phyloP scores from a whole-genome alignment of 108 stramenopile genomes.

The Epithemia pelagica region DNA sequence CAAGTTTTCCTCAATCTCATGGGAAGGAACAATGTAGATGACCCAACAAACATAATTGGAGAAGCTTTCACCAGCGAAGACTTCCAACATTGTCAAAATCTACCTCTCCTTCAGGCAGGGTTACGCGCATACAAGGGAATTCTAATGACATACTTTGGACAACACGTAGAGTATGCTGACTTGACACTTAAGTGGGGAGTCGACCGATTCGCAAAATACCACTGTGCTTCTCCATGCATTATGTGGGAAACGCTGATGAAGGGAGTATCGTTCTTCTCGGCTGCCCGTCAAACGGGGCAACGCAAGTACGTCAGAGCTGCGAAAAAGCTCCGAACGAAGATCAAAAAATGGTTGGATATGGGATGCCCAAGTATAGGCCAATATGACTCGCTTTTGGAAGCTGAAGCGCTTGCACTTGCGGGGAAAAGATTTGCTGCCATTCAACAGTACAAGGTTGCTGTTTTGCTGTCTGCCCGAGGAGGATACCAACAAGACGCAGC shows the following conservation, averaged over 20 bases:
- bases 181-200: not conserved
- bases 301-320: not conserved
- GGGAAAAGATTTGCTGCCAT: not conserved
- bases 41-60: not conserved
- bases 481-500: slow-evolving; percentile 14
- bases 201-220: not conserved
- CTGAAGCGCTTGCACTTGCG: not conserved
- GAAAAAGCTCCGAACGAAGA: not conserved
- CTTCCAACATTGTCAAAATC: not conserved
- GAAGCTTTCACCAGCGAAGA: not conserved
- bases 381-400: slow-evolving; percentile 4
- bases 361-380: not conserved
- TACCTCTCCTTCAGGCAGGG: not conserved
- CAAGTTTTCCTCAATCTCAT: not conserved
- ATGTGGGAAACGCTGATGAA: not conserved
- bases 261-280: not conserved
- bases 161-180: not conserved
- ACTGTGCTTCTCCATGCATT: not conserved
- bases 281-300: not conserved
- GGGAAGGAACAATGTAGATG: not conserved
- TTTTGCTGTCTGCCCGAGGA: slow-evolving; percentile 1
- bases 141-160: not conserved
- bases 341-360: slow-evolving; percentile 2
- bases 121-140: not conserved
- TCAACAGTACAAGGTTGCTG: slow-evolving; percentile 1